These are phyloP conservation scores for Colletotrichum graminicola DNA, from an alignment of 2,329 filamentous ascomycete genomes.

Conservation along the genomic window DNA sequence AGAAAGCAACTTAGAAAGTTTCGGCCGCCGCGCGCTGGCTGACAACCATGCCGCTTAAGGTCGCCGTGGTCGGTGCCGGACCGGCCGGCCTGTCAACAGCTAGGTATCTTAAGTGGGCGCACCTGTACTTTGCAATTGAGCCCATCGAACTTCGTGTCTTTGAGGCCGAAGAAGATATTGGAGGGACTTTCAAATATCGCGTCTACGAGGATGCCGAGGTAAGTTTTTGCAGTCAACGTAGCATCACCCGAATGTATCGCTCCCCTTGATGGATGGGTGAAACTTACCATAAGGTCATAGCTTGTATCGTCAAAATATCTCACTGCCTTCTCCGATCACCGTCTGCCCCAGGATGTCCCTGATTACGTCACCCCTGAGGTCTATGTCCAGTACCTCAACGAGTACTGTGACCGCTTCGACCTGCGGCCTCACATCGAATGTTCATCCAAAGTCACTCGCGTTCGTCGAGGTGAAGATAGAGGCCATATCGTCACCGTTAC, in stretches of 20 bases:
- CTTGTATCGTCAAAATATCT: constrained; percentile 63
- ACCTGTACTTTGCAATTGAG: constrained; percentile 53
- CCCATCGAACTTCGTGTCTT: constrained; percentile 60
- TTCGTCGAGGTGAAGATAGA: constrained; percentile 40
- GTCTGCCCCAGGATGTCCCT: constrained; percentile 55
- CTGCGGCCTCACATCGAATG: constrained; percentile 55
- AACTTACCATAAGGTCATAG: constrained; percentile 24
- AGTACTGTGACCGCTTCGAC: constrained; percentile 55
- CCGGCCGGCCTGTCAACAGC: constrained; percentile 58
- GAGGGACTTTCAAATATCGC: constrained; percentile 62
- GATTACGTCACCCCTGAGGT: constrained; percentile 58
- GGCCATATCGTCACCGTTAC: constrained; percentile 30
- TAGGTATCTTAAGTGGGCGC: constrained; percentile 56
- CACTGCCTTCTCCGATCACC: constrained; percentile 64
- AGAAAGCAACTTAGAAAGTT: constrained; percentile 1
- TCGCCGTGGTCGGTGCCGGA: constrained; percentile 59
- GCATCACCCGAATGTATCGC: neutral
- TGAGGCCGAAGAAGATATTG: constrained; percentile 58
- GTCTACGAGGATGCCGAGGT: constrained; percentile 62
- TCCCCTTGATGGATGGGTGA: neutral
- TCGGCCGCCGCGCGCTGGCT: constrained; percentile 2
- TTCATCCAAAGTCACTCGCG: constrained; percentile 48
- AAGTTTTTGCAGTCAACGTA: neutral
- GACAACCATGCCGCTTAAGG: constrained; percentile 42
- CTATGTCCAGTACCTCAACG: constrained; percentile 59